Evolutionary conservation across 2,329 filamentous ascomycete species (phyloP).

Genomic region (Calonectria pseudoturangicola): DNA sequence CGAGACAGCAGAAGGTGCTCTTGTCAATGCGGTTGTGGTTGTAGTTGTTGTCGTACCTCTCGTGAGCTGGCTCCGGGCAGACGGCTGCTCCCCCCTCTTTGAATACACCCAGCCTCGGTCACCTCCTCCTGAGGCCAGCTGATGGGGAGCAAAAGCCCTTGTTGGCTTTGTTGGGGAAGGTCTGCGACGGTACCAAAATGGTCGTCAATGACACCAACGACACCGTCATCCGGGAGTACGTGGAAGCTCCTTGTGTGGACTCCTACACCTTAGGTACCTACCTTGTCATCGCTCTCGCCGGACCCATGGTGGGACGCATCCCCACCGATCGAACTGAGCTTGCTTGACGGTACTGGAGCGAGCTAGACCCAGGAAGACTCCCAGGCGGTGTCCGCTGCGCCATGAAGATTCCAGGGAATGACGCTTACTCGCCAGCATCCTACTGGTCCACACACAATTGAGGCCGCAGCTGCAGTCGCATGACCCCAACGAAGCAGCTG

Average conservation of each 20-base stretch:
- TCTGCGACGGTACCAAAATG: conserved; percentile 27
- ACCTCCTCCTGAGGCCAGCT: conserved; percentile 27
- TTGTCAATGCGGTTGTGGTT: conserved; percentile 29
- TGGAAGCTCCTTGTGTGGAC: conserved; percentile 19
- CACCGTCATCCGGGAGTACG: conserved; percentile 29
- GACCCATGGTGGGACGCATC: conserved; percentile 39
- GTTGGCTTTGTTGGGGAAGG: conserved; percentile 28
- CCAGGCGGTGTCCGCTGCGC: conserved; percentile 44
- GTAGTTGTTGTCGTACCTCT: neutral
- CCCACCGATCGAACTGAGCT: conserved; percentile 51
- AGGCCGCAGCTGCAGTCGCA: conserved; percentile 33
- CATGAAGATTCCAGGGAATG: conserved; percentile 53
- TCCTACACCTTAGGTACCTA: conserved; percentile 37
- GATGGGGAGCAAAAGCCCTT: conserved; percentile 23
- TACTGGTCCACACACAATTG: conserved; percentile 47
- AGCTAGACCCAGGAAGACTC: conserved; percentile 41
- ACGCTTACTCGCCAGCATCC: conserved; percentile 55
- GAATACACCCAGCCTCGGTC: conserved; percentile 9
- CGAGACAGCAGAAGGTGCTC: conserved; percentile 28
- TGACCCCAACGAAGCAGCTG: conserved; percentile 38
- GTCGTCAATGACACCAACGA: conserved; percentile 30
- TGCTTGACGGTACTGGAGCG: conserved; percentile 37
- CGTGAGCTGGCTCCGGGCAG: neutral
- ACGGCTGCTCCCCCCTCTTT: conserved; percentile 2
- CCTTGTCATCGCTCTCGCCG: conserved; percentile 36